Conservation (phyloP, 2,329 filamentous ascomycete genomes). For the Arthrinium phaeospermum region DNA sequence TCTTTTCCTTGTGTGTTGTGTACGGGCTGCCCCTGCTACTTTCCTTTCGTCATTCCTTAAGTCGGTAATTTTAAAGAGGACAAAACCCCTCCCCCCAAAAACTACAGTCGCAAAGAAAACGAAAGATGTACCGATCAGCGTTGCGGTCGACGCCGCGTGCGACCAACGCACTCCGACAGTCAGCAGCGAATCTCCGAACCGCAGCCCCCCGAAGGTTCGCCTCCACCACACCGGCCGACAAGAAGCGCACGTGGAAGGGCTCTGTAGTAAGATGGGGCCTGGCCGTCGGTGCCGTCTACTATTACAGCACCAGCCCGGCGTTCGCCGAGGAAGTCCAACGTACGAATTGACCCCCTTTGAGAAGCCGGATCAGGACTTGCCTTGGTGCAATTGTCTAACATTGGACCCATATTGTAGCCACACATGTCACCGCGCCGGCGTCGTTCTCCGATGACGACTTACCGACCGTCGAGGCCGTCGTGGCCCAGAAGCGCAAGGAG, state of each 20-base stretch:
- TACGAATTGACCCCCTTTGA: slow-evolving; percentile 51
- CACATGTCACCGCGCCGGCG: slow-evolving; percentile 47
- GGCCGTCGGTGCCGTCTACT: slow-evolving; percentile 81
- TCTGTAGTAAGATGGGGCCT: slow-evolving; percentile 74
- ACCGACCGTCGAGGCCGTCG: slow-evolving; percentile 70
- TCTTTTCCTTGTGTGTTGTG: not conserved
- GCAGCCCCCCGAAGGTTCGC: slow-evolving; percentile 55
- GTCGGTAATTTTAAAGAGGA: not conserved
- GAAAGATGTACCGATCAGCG: slow-evolving; percentile 58
- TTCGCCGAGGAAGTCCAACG: slow-evolving; percentile 84
- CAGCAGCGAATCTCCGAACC: slow-evolving; percentile 36
- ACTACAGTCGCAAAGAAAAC: slow-evolving; percentile 12
- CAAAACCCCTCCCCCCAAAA: not conserved
- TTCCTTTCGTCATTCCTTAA: slow-evolving; percentile 14
- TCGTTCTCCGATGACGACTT: slow-evolving; percentile 63
- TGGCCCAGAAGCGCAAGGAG: slow-evolving; percentile 66
- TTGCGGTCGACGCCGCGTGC: slow-evolving; percentile 55
- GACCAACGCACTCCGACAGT: slow-evolving; percentile 48
- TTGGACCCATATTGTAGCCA: not conserved
- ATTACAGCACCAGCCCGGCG: slow-evolving; percentile 87
- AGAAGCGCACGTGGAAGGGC: slow-evolving; percentile 83
- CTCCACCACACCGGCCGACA: slow-evolving; percentile 63
- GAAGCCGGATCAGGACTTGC: not conserved
- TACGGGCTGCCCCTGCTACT: not conserved
- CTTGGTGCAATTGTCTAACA: slow-evolving; percentile 19